Percentiles rank a stretch among this genome's conserved stretches.
These are phyloP conservation scores for Hypoxylon cercidicola DNA, from an alignment of 495 filamentous ascomycete genomes.

Conservation along the genomic window DNA sequence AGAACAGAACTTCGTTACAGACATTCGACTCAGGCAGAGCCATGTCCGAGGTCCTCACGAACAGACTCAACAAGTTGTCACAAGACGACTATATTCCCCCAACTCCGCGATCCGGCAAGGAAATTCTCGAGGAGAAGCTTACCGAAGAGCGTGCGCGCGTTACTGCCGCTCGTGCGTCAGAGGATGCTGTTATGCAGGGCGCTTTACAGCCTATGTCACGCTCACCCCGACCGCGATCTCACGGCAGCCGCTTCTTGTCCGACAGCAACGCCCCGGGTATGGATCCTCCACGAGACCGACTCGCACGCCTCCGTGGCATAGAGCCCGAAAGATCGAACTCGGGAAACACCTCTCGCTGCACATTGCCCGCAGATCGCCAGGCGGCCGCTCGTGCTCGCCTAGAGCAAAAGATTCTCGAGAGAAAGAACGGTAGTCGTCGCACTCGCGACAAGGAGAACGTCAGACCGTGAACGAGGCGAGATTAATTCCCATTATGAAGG, in stretches of 20 bases:
- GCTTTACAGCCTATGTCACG: conserved; percentile 25
- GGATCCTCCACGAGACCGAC: conserved; percentile 55
- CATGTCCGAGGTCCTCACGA: conserved; percentile 35
- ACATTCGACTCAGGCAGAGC: conserved; percentile 23
- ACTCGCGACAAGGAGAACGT: conserved; percentile 59
- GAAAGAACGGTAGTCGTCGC: conserved; percentile 31
- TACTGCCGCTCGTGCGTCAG: conserved; percentile 3
- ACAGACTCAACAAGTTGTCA: conserved; percentile 34
- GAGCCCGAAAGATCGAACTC: conserved; percentile 43
- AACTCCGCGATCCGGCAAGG: background rate
- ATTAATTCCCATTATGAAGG: background rate
- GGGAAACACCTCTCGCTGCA: conserved; percentile 53
- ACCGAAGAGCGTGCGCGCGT: conserved; percentile 13
- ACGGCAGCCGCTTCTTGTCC: conserved; percentile 29
- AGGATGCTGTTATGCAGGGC: conserved; percentile 23
- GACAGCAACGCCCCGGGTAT: conserved; percentile 42
- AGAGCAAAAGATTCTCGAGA: conserved; percentile 61
- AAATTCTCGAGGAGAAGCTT: conserved; percentile 16
- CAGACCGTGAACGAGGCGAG: conserved; percentile 32
- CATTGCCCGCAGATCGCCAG: conserved; percentile 66
- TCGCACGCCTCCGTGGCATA: conserved; percentile 50
- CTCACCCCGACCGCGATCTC: conserved; percentile 46
- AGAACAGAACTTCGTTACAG: background rate
- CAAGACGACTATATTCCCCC: background rate
- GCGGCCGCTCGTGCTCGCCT: conserved; percentile 73